phyloP scores from a whole-genome alignment of 768 basidiomycete genomes.

The Hortiboletus flavorubellus region DNA sequence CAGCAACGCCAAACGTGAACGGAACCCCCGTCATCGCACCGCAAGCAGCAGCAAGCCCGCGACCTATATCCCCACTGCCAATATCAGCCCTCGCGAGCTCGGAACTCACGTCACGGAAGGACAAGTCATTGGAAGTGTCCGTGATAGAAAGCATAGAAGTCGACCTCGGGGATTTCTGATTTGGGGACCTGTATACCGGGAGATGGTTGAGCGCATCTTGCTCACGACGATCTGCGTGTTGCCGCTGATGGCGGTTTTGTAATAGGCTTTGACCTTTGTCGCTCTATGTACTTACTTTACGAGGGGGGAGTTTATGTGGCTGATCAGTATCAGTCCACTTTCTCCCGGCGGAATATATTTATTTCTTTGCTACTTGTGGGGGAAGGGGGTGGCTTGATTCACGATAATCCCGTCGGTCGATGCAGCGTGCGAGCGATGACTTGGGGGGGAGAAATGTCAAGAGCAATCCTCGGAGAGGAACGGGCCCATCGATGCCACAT shows the following conservation, averaged over 20 bases:
- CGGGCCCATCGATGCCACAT: neutral
- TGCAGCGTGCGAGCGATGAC: no score
- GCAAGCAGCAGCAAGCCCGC: constrained; percentile 24
- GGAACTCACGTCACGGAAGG: constrained; percentile 27
- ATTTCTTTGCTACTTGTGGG: neutral
- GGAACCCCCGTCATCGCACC: constrained; percentile 40
- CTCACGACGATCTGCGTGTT: neutral
- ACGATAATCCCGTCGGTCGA: no score
- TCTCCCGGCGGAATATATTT: constrained; percentile 2
- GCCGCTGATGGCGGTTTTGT: neutral
- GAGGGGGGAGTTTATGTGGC: neutral
- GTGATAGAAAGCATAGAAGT: constrained; percentile 68
- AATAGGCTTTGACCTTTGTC: neutral
- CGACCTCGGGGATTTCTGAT: constrained; percentile 74
- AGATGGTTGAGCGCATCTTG: neutral
- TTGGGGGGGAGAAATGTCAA: neutral
- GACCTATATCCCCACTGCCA: constrained; percentile 37
- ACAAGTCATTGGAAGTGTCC: constrained; percentile 50
- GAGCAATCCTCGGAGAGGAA: no score
- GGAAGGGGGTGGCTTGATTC: no score
- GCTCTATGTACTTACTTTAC: constrained; percentile 2
- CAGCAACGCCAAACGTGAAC: constrained; percentile 48
- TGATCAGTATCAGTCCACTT: constrained; percentile 2
- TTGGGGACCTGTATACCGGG: neutral
- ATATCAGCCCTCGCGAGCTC: constrained; percentile 23